Evolutionary conservation across 352 stramenopile genomes (phyloP).

Genomic region (Globisporangium ultimum): DNA sequence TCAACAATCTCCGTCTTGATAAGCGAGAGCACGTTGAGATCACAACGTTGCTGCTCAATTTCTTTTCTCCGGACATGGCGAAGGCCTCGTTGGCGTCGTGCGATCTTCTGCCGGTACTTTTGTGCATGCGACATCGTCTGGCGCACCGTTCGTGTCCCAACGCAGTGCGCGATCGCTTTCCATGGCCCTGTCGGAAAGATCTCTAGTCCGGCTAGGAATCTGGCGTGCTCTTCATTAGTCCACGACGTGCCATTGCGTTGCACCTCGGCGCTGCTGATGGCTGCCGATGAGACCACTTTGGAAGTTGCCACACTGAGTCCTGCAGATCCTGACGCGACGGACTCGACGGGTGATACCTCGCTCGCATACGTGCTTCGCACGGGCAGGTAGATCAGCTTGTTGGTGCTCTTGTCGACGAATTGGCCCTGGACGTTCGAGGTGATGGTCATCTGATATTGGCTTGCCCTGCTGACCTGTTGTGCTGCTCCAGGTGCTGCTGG

Average conservation of each 20-base stretch:
- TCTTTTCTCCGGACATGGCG: no score
- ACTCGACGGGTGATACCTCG: no score
- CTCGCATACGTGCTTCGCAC: conserved; percentile 4
- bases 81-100: conserved; percentile 8
- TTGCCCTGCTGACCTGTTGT: conserved; percentile 6
- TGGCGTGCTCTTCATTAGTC: conserved; percentile 46
- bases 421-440: conserved; percentile 28
- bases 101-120: conserved; percentile 56
- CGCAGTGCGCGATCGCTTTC: conserved; percentile 38
- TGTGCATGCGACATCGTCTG: conserved; percentile 58
- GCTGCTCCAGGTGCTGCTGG: conserved; percentile 4
- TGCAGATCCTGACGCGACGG: no score
- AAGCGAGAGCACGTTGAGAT: no score
- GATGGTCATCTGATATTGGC: conserved; percentile 26
- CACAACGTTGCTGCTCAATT: not conserved
- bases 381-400: conserved; percentile 29
- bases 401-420: conserved; percentile 34
- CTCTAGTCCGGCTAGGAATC: conserved; percentile 43
- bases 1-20: no score
- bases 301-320: no score
- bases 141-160: conserved; percentile 38
- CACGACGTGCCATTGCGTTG: conserved; percentile 21
- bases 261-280: not conserved
- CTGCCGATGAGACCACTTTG: not conserved
- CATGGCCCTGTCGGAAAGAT: conserved; percentile 43